Evolutionary conservation across 164 flowering plant species (phyloP), one percentile per base, ranked within the genome.

Genomic region (Berberis vulgaris): DNA sequence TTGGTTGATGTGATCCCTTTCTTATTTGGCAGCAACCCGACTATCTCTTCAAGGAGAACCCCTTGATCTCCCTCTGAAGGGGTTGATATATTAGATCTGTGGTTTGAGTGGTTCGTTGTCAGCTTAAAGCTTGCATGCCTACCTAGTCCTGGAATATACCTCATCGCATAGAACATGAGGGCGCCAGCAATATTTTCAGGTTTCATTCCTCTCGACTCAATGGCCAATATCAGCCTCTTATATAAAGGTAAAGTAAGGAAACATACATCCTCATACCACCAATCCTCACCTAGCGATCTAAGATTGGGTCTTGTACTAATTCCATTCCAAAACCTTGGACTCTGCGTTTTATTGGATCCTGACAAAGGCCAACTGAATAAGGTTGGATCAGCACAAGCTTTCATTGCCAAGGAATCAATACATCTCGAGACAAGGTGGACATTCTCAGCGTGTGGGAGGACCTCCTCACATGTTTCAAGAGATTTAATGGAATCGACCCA

Each of bases 201-300:
- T 40, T 79, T 83, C 80, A 84, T 82, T 58, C 83, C 83, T 49
- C 74, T 71, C 11, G 79, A 65, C 65, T 69, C 79, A 45, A 83
- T 73, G 5, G 77, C 81, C 65, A 69, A 54, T 53, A 88, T 83
- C 12, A 88, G 63, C 61, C 90, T 76, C 66, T 77, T 82, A 65
- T 72, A 86, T 3, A 85, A 64, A 47, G 80, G 71, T n/a, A 82
- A 69, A 45, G 77, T 80, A 1, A 88, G 83, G 53, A 60, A 74
- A 8, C 85, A 86, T 7, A 76, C 84, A 72, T 88, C 96, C 61
- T 82, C 86, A 54, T 72, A 83, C 92, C 92, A 83, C 90, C 88
- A 86, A 69, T 86, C 87, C 43, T 79, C 80, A 49, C 72, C 65
- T 43, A 67, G 45, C 6, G 66, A 5, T 5, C 67, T 64, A 41